A percentile compares a stretch with the other conserved stretches of the same genome.
Conservation (phyloP, 2,329 filamentous ascomycete genomes). For the Cordyceps cicadae region DNA sequence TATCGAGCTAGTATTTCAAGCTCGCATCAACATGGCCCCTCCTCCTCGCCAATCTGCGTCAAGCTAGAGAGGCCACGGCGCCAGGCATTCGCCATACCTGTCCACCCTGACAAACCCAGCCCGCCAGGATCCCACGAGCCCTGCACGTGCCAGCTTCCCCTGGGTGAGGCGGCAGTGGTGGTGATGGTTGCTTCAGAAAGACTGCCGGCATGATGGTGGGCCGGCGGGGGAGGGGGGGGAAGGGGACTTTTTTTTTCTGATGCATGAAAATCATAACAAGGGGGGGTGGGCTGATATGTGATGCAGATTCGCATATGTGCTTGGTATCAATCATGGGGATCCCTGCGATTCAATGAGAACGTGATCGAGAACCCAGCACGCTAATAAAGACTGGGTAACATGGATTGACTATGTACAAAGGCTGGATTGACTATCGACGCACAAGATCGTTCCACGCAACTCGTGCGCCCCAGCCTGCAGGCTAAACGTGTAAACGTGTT, state of each 20-base stretch:
- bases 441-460: neutral
- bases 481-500: neutral
- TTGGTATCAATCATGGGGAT: neutral
- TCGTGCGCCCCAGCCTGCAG: neutral
- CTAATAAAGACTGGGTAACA: neutral
- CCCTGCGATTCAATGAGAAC: no score
- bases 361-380: neutral
- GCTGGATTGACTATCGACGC: neutral
- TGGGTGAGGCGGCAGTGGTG: neutral
- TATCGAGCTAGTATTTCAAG: no score
- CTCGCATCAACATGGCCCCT: no score
- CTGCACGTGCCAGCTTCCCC: neutral
- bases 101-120: neutral
- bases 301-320: neutral
- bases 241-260: neutral
- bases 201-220: neutral
- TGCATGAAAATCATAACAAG: neutral
- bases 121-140: neutral
- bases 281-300: neutral
- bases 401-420: neutral
- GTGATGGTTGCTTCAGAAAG: neutral
- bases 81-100: neutral
- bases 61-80: neutral
- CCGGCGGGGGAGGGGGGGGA: neutral
- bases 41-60: neutral